Evolutionary conservation across 257 asterid genomes (phyloP).

Genomic region (Solanum chilense): DNA sequence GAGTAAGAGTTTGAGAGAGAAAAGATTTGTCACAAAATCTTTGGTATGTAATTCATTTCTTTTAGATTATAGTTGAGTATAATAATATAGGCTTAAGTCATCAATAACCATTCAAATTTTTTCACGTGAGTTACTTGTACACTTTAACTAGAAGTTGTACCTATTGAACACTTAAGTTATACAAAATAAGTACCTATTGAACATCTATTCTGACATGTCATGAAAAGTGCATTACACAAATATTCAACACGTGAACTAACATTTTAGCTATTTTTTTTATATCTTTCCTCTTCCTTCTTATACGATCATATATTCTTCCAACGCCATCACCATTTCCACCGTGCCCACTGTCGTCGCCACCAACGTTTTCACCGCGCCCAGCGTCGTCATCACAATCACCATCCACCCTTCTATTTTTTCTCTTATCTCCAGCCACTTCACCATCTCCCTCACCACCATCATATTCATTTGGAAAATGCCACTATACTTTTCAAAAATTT

Average conservation of each 20-base stretch:
- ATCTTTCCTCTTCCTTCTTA: neutral
- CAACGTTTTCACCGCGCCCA: neutral
- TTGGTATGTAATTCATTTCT: neutral
- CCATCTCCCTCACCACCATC: neutral
- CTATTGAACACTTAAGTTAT: neutral
- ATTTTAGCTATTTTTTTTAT: neutral
- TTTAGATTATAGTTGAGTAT: neutral
- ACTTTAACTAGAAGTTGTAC: neutral
- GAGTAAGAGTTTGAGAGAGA: neutral
- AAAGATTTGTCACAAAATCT: no score
- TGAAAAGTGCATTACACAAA: neutral
- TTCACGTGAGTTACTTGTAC: neutral
- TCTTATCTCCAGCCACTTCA: neutral
- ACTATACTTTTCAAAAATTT: neutral
- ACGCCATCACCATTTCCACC: neutral
- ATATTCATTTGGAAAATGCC: no score
- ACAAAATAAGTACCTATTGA: neutral
- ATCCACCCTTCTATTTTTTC: neutral
- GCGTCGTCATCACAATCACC: no score
- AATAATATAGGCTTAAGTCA: neutral
- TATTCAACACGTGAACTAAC: neutral
- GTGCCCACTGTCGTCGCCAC: rapidly evolving
- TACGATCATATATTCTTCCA: neutral
- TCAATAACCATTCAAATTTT: neutral
- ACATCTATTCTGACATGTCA: neutral